Conservation (phyloP, 768 basidiomycete genomes). For the Auriscalpium vulgare region DNA sequence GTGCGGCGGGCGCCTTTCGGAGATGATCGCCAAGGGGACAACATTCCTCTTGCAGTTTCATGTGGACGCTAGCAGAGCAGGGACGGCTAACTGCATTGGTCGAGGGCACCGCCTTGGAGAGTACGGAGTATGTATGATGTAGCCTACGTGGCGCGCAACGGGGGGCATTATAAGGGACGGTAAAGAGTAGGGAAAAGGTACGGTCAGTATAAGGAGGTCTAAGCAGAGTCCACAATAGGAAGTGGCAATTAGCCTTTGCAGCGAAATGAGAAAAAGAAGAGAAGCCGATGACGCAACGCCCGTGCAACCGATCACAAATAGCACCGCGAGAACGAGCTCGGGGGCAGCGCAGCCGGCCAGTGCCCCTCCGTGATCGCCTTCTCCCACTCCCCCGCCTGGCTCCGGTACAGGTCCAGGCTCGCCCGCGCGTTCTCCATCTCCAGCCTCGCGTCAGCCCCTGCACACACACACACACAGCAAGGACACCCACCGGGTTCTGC, state of each 20-base stretch:
- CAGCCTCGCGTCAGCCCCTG: conserved; percentile 5
- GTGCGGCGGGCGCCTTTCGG: too few species aligned
- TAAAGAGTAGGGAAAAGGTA: too few species aligned
- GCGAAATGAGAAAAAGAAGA: neutral
- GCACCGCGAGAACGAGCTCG: conserved; percentile 74
- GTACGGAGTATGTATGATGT: too few species aligned
- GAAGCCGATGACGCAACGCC: neutral
- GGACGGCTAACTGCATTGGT: too few species aligned
- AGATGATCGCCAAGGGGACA: too few species aligned
- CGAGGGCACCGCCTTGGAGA: too few species aligned
- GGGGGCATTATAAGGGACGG: neutral
- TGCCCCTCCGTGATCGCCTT: conserved; percentile 44
- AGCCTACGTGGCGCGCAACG: neutral
- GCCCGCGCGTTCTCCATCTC: conserved; percentile 76
- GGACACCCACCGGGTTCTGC: conserved; percentile 56
- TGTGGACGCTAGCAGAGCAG: too few species aligned
- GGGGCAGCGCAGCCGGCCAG: conserved; percentile 74
- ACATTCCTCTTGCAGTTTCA: too few species aligned
- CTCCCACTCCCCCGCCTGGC: conserved; percentile 64
- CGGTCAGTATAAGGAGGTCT: too few species aligned
- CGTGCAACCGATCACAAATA: conserved; percentile 41
- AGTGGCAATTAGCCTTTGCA: conserved; percentile 13
- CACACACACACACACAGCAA: neutral
- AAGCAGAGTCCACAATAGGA: neutral
- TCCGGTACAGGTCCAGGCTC: conserved; percentile 41